Conservation (phyloP, 441 rosid species). For the Theobroma grandiflorum region DNA sequence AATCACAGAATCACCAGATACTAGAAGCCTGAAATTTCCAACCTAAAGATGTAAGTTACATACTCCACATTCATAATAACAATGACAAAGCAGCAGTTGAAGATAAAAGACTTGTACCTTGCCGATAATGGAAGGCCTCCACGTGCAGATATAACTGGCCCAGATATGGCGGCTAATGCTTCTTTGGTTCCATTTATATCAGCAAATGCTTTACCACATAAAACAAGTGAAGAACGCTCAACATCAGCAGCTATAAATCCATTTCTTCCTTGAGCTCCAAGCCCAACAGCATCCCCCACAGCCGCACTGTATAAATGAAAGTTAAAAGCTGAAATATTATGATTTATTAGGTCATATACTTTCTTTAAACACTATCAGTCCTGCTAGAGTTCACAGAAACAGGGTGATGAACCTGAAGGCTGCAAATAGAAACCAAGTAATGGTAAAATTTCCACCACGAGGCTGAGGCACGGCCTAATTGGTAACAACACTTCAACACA, state of each 20-base stretch:
- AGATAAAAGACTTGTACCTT: slow-evolving; percentile 30
- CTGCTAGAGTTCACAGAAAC: neutral
- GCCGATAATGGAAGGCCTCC: slow-evolving; percentile 49
- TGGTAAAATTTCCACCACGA: neutral
- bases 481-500: neutral
- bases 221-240: slow-evolving; percentile 47
- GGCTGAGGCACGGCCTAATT: neutral
- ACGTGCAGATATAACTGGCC: slow-evolving; percentile 45
- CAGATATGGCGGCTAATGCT: slow-evolving; percentile 41
- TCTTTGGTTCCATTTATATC: slow-evolving; percentile 44
- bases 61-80: neutral
- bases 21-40: slow-evolving; percentile 42
- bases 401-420: neutral
- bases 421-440: neutral
- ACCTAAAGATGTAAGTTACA: slow-evolving; percentile 17
- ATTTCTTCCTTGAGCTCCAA: slow-evolving; percentile 38
- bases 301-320: slow-evolving; percentile 32
- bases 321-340: neutral
- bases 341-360: neutral
- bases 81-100: neutral
- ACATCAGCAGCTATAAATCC: slow-evolving; percentile 50
- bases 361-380: neutral
- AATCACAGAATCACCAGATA: slow-evolving; percentile 35
- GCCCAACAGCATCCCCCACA: slow-evolving; percentile 34
- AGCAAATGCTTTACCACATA: slow-evolving; percentile 45